Conservation (phyloP, 768 basidiomycete species). For the Auricularia auricula-judae region DNA sequence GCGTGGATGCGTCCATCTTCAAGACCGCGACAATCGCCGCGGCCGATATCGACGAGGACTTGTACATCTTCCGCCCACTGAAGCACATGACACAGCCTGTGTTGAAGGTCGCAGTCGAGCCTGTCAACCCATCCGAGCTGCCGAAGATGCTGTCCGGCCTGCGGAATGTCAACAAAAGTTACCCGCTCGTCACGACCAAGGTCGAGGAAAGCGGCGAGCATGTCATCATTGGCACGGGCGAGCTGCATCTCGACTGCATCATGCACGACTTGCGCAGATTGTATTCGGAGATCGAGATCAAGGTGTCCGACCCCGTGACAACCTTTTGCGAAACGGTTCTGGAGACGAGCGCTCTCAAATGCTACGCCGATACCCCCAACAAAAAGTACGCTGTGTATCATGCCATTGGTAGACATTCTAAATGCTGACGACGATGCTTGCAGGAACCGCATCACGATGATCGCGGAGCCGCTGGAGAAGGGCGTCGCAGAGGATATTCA, state of each 20-base stretch:
- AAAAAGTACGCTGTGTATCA: slow-evolving; percentile 63
- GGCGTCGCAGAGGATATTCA: slow-evolving; percentile 97
- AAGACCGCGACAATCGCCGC: slow-evolving; percentile 87
- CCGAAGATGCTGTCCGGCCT: slow-evolving; percentile 98
- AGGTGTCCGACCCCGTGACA: slow-evolving; percentile 97
- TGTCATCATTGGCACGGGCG: slow-evolving; percentile 92
- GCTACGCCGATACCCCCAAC: slow-evolving; percentile 98
- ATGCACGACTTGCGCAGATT: slow-evolving; percentile 89
- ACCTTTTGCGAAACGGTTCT: slow-evolving; percentile 97
- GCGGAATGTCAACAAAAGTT: slow-evolving; percentile 95
- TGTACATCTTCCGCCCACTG: slow-evolving; percentile 92
- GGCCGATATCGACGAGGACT: slow-evolving; percentile 65
- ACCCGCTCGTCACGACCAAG: slow-evolving; percentile 87
- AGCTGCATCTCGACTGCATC: slow-evolving; percentile 91
- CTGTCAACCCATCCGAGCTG: slow-evolving; percentile 92
- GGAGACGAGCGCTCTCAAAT: slow-evolving; percentile 95
- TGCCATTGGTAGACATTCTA: slow-evolving; percentile 2
- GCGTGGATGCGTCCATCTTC: slow-evolving; percentile 87
- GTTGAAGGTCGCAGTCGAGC: slow-evolving; percentile 96
- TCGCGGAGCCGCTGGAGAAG: slow-evolving; percentile 92
- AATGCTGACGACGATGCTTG: neutral
- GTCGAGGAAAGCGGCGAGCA: slow-evolving; percentile 99
- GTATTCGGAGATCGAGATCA: slow-evolving; percentile 98
- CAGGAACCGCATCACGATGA: slow-evolving; percentile 98
- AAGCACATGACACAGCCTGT: slow-evolving; percentile 96